Evolutionary conservation across 2,329 filamentous ascomycete species (phyloP).

Genomic region (Epichloe gansuensis): DNA sequence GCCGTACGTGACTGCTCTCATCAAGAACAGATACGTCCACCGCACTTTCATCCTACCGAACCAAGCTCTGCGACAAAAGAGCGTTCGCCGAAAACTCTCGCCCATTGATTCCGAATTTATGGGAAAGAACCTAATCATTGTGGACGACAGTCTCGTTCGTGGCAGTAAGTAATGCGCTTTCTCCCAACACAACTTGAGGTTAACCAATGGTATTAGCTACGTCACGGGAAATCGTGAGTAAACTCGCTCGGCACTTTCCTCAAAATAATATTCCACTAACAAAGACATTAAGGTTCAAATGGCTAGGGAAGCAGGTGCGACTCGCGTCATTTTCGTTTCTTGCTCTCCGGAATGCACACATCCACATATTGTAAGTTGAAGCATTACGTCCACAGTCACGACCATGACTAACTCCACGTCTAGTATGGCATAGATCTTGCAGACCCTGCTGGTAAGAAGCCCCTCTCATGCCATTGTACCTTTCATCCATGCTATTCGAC

Average conservation of each 20-base stretch:
- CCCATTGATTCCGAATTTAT: conserved; percentile 77
- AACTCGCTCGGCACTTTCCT: no score
- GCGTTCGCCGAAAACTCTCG: conserved; percentile 79
- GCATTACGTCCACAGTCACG: background rate
- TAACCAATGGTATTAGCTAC: conserved; percentile 5
- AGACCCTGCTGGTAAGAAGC: conserved; percentile 14
- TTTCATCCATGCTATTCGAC: conserved; percentile 1
- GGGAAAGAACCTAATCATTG: conserved; percentile 65
- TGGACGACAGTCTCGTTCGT: conserved; percentile 83
- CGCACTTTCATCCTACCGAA: conserved; percentile 12
- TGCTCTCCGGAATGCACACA: conserved; percentile 75
- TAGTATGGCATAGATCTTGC: conserved; percentile 36
- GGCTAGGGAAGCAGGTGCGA: conserved; percentile 73
- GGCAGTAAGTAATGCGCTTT: conserved; percentile 18
- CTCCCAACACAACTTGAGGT: conserved; percentile 17
- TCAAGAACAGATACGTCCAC: conserved; percentile 50
- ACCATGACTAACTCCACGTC: background rate
- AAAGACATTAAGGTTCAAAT: conserved; percentile 34
- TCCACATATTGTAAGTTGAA: conserved; percentile 65
- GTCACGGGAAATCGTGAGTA: conserved; percentile 13
- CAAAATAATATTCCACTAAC: background rate
- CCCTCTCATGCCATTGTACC: background rate
- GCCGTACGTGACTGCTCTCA: conserved; percentile 68
- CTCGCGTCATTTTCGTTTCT: conserved; percentile 69
- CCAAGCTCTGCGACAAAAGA: conserved; percentile 51